Conservation (phyloP, 192 early-diverging fungal species). For the Lobulomyces angularis region DNA sequence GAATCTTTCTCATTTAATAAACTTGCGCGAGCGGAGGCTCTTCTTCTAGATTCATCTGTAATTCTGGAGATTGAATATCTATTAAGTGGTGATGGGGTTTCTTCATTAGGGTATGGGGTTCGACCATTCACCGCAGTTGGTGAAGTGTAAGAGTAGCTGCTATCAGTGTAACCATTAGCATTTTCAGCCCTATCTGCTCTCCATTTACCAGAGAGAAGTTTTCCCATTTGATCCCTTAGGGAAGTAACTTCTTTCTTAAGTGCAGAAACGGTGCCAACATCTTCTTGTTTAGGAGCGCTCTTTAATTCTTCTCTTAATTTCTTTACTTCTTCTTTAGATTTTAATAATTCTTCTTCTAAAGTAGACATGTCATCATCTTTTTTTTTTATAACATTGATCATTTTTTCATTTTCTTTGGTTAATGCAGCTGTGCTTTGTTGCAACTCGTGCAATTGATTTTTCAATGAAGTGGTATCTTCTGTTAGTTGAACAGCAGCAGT, state of each 20-base stretch:
- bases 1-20: slow-evolving; percentile 2
- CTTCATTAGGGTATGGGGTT: too few relatives aligned
- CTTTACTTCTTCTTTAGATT: slow-evolving; percentile 53
- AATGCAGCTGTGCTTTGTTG: slow-evolving; percentile 43
- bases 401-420: slow-evolving; percentile 45
- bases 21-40: too few relatives aligned
- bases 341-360: slow-evolving; percentile 35
- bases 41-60: too few relatives aligned
- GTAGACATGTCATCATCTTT: slow-evolving; percentile 51
- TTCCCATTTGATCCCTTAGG: slow-evolving; percentile 57
- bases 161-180: slow-evolving; percentile 4
- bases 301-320: slow-evolving; percentile 40
- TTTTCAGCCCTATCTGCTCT: slow-evolving; percentile 28
- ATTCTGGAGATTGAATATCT: too few relatives aligned
- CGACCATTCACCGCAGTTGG: too few relatives aligned
- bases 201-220: slow-evolving; percentile 52
- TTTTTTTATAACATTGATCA: slow-evolving; percentile 41
- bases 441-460: slow-evolving; percentile 40
- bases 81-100: too few relatives aligned
- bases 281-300: slow-evolving; percentile 34
- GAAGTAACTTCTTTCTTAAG: slow-evolving; percentile 59
- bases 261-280: slow-evolving; percentile 47
- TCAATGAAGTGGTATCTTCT: slow-evolving; percentile 44
- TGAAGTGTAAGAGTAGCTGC: slow-evolving; percentile 9
- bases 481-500: slow-evolving; percentile 25